A percentile compares a stretch with the other conserved stretches of the same genome.
These are phyloP conservation scores for Dendrostoma leiphaemia DNA, from an alignment of 2,329 filamentous ascomycete genomes.

Conservation along the genomic window DNA sequence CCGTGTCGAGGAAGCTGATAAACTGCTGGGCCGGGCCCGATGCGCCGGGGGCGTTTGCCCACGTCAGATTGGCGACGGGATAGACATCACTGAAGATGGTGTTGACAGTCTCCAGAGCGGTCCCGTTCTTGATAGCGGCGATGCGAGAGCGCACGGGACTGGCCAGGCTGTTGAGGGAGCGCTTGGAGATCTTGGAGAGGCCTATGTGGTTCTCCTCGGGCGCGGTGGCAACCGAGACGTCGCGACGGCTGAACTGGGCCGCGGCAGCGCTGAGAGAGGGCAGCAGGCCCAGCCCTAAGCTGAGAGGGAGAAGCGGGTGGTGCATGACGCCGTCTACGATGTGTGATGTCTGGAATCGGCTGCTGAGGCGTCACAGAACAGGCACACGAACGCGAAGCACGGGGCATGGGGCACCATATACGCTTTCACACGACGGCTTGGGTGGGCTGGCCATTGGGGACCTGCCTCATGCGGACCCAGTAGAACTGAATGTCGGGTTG, in stretches of 20 bases:
- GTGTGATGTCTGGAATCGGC: neutral
- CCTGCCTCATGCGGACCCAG: neutral
- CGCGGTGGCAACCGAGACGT: neutral
- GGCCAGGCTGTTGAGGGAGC: slow-evolving; percentile 3
- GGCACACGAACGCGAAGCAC: neutral
- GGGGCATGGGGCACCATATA: neutral
- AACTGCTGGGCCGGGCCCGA: slow-evolving; percentile 17
- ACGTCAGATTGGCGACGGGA: slow-evolving; percentile 21
- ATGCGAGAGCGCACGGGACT: slow-evolving; percentile 10
- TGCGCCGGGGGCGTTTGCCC: slow-evolving; percentile 14
- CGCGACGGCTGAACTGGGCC: neutral
- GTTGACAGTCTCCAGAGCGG: slow-evolving; percentile 5
- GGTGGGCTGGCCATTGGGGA: neutral
- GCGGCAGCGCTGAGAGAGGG: neutral
- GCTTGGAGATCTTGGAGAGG: neutral
- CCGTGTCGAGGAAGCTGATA: slow-evolving; percentile 41
- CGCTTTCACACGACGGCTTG: no score
- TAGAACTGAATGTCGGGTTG: neutral
- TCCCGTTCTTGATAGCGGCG: neutral
- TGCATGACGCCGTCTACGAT: neutral
- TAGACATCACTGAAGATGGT: slow-evolving; percentile 22
- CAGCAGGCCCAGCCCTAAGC: neutral
- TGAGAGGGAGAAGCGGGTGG: neutral
- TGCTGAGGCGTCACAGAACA: neutral
- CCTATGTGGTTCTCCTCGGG: neutral